Evolutionary conservation across 495 filamentous ascomycete species (phyloP).

Genomic region (Talaromyces liani): DNA sequence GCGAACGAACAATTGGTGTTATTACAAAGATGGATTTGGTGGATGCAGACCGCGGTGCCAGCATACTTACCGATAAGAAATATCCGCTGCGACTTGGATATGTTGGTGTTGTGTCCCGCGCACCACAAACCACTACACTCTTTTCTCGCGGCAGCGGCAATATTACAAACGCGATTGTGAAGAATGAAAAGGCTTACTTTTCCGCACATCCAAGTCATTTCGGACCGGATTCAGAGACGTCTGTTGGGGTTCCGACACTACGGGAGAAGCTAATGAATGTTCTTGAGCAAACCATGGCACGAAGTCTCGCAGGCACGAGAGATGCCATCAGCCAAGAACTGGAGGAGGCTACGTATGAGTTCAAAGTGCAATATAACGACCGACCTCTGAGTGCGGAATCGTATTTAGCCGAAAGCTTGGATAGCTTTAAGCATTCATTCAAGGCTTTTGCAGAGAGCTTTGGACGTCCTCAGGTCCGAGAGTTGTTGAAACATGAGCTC

Average conservation of each 20-base stretch:
- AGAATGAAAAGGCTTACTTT: conserved; percentile 87
- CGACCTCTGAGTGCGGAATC: conserved; percentile 89
- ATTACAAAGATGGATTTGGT: conserved; percentile 99
- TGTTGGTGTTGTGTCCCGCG: conserved; percentile 85
- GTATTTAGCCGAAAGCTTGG: conserved; percentile 88
- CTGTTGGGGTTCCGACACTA: conserved; percentile 76
- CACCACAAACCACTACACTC: conserved; percentile 65
- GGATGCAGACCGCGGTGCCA: conserved; percentile 67
- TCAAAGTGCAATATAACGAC: conserved; percentile 99
- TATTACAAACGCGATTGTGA: conserved; percentile 71
- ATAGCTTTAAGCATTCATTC: conserved; percentile 97
- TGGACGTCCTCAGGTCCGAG: conserved; percentile 79
- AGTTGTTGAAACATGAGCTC: conserved; percentile 83
- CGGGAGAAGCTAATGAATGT: conserved; percentile 96
- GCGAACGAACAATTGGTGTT: conserved; percentile 94
- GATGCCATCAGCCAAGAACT: conserved; percentile 92
- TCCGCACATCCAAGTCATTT: conserved; percentile 75
- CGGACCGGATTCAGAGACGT: conserved; percentile 59
- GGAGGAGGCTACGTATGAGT: conserved; percentile 95
- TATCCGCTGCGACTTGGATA: conserved; percentile 96
- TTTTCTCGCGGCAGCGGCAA: conserved; percentile 82
- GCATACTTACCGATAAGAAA: conserved; percentile 77
- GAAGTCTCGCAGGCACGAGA: conserved; percentile 75
- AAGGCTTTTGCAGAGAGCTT: conserved; percentile 87
- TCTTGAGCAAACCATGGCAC: conserved; percentile 93